Conservation (phyloP, 805 yeast species). For the Pichia californica region DNA sequence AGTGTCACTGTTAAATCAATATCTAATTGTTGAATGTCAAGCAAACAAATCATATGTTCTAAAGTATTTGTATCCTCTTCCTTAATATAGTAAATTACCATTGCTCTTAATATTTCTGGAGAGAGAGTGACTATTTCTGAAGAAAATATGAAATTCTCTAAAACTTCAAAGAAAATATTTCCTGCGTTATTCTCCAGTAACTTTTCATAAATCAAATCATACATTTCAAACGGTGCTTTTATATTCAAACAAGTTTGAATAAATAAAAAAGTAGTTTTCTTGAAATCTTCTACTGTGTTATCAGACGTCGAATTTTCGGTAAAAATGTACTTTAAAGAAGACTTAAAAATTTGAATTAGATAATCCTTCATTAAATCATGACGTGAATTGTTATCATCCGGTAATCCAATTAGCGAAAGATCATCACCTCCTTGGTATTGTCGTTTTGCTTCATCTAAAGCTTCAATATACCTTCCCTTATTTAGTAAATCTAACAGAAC, state of each 20-base stretch:
- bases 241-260: conserved; percentile 38
- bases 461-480: conserved; percentile 43
- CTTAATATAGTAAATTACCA: conserved; percentile 47
- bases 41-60: conserved; percentile 61
- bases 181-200: conserved; percentile 30
- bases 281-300: conserved; percentile 1
- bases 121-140: conserved; percentile 46
- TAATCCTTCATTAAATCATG: conserved; percentile 45
- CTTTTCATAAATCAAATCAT: conserved; percentile 41
- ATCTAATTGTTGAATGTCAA: conserved; percentile 66
- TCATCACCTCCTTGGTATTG: conserved; percentile 48
- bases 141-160: conserved; percentile 46
- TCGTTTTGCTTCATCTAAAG: conserved; percentile 47
- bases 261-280: conserved; percentile 24
- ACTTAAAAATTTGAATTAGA: conserved; percentile 50
- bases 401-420: conserved; percentile 50
- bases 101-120: conserved; percentile 53
- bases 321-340: conserved; percentile 42
- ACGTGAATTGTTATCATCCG: conserved; percentile 37
- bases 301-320: conserved; percentile 15
- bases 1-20: conserved; percentile 66
- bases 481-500: conserved; percentile 42
- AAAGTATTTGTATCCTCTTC: conserved; percentile 40
- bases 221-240: conserved; percentile 27
- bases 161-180: conserved; percentile 40